Evolutionary conservation across 495 filamentous ascomycete species (phyloP).

Genomic region (Neurospora cerealis): DNA sequence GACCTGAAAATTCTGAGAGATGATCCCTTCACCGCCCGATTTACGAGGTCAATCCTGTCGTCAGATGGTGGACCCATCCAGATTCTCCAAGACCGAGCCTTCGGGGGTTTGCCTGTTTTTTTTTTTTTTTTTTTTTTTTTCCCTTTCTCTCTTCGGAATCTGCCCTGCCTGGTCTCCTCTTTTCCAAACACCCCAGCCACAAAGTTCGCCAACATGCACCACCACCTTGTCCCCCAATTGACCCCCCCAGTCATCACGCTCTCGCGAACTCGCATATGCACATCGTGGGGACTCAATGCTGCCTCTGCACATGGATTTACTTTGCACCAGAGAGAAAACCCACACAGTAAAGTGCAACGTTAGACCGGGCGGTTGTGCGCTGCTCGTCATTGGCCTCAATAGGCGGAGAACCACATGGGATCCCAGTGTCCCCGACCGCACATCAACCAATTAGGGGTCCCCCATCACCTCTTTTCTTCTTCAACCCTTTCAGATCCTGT

Average conservation of each 20-base stretch:
- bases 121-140: neutral
- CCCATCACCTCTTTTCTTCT: neutral
- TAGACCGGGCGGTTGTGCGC: neutral
- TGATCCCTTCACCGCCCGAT: neutral
- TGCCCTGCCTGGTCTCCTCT: neutral
- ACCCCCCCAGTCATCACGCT: neutral
- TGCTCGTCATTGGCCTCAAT: neutral
- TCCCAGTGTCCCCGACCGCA: neutral
- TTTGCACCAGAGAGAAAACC: neutral
- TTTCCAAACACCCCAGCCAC: neutral
- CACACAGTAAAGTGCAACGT: neutral
- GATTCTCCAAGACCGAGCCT: neutral
- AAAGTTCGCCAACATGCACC: neutral
- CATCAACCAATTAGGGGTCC: neutral
- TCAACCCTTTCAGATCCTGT: neutral
- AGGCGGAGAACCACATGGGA: neutral
- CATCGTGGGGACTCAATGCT: neutral
- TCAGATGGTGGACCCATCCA: neutral
- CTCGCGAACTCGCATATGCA: neutral
- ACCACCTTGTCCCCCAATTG: neutral
- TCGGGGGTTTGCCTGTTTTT: neutral
- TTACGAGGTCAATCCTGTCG: neutral
- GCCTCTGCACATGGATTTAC: neutral
- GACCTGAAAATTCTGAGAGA: neutral
- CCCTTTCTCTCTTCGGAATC: neutral